A percentile compares a stretch with the other conserved stretches of the same genome.
phyloP scores from a whole-genome alignment of 495 filamentous ascomycete genomes.

The Chaetomidium leptoderma region DNA sequence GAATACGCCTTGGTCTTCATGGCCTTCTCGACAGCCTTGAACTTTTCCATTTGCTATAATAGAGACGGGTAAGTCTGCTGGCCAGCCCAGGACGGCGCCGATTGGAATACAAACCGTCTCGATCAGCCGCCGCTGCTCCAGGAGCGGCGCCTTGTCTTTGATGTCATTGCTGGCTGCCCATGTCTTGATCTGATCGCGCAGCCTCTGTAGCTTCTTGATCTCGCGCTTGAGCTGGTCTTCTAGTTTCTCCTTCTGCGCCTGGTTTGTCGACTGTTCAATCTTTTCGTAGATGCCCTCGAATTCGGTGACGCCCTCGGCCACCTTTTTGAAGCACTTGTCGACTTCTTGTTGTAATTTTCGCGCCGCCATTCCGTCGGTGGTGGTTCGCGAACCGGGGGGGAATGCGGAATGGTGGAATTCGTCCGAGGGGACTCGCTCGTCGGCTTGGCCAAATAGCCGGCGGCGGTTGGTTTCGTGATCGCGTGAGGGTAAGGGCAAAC shows the following conservation, averaged over 20 bases:
- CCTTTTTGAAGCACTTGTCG: slow-evolving; percentile 98
- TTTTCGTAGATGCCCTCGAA: slow-evolving; percentile 96
- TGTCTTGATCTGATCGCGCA: slow-evolving; percentile 97
- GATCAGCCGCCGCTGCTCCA: slow-evolving; percentile 90
- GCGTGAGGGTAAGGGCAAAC: not conserved
- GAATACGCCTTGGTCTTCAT: slow-evolving; percentile 99
- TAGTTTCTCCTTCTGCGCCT: slow-evolving; percentile 94
- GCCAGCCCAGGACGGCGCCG: slow-evolving; percentile 9
- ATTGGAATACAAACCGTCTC: slow-evolving; percentile 65
- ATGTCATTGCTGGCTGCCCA: slow-evolving; percentile 97
- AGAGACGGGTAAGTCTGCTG: slow-evolving; percentile 21
- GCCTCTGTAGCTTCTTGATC: slow-evolving; percentile 98
- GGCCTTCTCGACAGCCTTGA: slow-evolving; percentile 99
- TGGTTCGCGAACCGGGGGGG: not conserved
- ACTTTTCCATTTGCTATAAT: slow-evolving; percentile 96
- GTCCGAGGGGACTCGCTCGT: slow-evolving; percentile 2
- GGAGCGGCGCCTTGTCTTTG: slow-evolving; percentile 93
- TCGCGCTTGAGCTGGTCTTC: slow-evolving; percentile 97
- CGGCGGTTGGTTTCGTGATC: not conserved
- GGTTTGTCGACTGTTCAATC: slow-evolving; percentile 82
- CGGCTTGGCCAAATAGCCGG: slow-evolving; percentile 3
- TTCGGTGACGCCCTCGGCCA: slow-evolving; percentile 81
- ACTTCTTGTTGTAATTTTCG: slow-evolving; percentile 95
- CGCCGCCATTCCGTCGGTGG: slow-evolving; percentile 68
- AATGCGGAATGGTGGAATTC: not conserved